Percentiles rank a stretch among this genome's conserved stretches.
These are phyloP conservation scores for Nicotiana benthamiana DNA, from an alignment of 257 asterid species.

Conservation along the genomic window DNA sequence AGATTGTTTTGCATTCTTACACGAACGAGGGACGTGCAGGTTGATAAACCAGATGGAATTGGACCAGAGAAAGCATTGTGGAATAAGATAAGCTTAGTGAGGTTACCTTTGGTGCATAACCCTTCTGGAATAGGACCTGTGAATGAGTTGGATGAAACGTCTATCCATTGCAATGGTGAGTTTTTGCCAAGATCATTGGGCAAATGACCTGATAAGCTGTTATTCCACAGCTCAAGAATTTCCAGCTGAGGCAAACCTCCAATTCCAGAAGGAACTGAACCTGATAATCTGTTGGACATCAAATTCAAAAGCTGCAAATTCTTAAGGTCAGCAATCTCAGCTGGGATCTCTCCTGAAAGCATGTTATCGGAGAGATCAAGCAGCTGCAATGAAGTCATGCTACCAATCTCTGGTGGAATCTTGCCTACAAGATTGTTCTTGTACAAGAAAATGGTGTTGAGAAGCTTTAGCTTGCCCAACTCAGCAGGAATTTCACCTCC, in stretches of 20 bases:
- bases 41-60: slow-evolving; percentile 46
- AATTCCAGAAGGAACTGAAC: slow-evolving; percentile 42
- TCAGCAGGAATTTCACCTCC: slow-evolving; percentile 52
- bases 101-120: slow-evolving; percentile 53
- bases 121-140: slow-evolving; percentile 43
- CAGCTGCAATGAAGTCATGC: slow-evolving; percentile 32
- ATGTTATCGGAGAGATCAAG: slow-evolving; percentile 59
- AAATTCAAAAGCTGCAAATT: slow-evolving; percentile 47
- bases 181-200: slow-evolving; percentile 50
- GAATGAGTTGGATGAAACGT: slow-evolving; percentile 48
- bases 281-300: slow-evolving; percentile 52
- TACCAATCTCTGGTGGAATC: slow-evolving; percentile 46
- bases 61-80: slow-evolving; percentile 60
- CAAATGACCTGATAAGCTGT: slow-evolving; percentile 51
- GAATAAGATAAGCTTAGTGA: slow-evolving; percentile 59
- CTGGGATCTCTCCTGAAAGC: slow-evolving; percentile 51
- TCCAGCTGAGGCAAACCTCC: slow-evolving; percentile 30
- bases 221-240: slow-evolving; percentile 63
- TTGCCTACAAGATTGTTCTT: slow-evolving; percentile 43
- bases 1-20: slow-evolving; percentile 58
- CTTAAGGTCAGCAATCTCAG: slow-evolving; percentile 34
- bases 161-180: slow-evolving; percentile 55
- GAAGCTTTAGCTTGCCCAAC: slow-evolving; percentile 36
- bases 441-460: slow-evolving; percentile 48
- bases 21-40: slow-evolving; percentile 50